phyloP scores from a whole-genome alignment of 1,284 basidiomycete genomes.

The Trametes polyzona region DNA sequence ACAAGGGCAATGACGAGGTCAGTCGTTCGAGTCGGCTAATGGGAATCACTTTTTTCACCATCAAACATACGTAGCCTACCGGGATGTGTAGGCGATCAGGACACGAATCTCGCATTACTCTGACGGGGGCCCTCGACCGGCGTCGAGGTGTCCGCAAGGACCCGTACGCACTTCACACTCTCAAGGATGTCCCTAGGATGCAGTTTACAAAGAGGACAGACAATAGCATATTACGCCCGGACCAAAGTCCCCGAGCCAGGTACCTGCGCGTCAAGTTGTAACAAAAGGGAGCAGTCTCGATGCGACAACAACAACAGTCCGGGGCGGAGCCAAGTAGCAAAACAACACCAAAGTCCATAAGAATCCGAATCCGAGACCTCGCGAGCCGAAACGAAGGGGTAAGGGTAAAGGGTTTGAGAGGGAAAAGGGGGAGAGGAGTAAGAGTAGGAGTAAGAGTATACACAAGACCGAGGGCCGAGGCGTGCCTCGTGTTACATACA shows the following conservation, averaged over 20 bases:
- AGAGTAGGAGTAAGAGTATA: too few relatives aligned
- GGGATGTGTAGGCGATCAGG: too few relatives aligned
- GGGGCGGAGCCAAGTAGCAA: background rate
- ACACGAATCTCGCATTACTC: too few relatives aligned
- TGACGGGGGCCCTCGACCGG: too few relatives aligned
- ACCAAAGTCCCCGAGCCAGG: background rate
- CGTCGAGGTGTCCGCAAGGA: too few relatives aligned
- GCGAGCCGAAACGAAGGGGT: too few relatives aligned
- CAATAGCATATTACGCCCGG: background rate
- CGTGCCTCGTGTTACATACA: background rate
- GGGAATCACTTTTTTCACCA: background rate
- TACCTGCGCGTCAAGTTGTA: too few relatives aligned
- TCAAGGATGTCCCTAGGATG: background rate
- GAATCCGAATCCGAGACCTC: too few relatives aligned
- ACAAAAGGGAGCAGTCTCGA: background rate
- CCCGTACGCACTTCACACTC: background rate
- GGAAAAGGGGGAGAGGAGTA: too few relatives aligned
- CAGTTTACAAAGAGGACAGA: too few relatives aligned
- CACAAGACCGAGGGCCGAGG: background rate
- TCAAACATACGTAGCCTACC: background rate
- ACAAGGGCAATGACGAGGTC: slow-evolving; percentile 27
- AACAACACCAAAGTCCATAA: background rate
- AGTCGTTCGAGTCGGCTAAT: slow-evolving; percentile 1
- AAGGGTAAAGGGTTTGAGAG: too few relatives aligned
- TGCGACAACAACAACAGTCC: background rate